Base-by-base conservation (phyloP, 116 monocot species). In the Zostera marina region DNA sequence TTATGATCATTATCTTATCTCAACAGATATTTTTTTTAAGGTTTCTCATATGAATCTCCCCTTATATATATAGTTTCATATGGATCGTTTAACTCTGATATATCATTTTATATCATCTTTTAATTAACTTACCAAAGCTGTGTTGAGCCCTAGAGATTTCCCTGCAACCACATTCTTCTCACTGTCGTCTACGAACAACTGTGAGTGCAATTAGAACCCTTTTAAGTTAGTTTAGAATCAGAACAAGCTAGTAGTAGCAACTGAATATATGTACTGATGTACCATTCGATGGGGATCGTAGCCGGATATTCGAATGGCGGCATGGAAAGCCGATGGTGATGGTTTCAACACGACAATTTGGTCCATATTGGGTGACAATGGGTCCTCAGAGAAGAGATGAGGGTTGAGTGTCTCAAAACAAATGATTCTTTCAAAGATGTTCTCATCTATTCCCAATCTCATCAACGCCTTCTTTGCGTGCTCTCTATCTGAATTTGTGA, bases 391-490 rank as follows among this genome's bases (percentile, higher is more conserved):
- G 57, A 79, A 88, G 14, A 84, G 70, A 43, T 79, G 71, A 6
- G 81, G 76, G 52, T 94, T 94, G 22, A 94, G 59, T 1, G 85
- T 94, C 74, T 94, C 94, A 59, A 94, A 94, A 69, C 88, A 94
- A 9, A 94, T 63, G 38, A 85, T 77, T 24, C 58, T 22, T 17
- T 67, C 25, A 42, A 88, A 88, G 46, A 58, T 68, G 17, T 54
- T 68, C 71, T 75, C 82, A 2, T 75, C 82, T 9, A 94, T 60
- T 14, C 88, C 77, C 15, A 94, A 65, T 63, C 70, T 72, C 62
- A 74, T 62, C 54, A 94, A 45, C 3, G 68, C 76, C 40, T 59
- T 79, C 63, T 45, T 74, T 13, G 72, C 77, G 42, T 94, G 94
- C 39, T 65, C 60, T 59, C 69, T 47, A 17, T 94, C 94, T 22